phyloP scores from a whole-genome alignment of 768 basidiomycete genomes.

The Auriscalpium microsporum region DNA sequence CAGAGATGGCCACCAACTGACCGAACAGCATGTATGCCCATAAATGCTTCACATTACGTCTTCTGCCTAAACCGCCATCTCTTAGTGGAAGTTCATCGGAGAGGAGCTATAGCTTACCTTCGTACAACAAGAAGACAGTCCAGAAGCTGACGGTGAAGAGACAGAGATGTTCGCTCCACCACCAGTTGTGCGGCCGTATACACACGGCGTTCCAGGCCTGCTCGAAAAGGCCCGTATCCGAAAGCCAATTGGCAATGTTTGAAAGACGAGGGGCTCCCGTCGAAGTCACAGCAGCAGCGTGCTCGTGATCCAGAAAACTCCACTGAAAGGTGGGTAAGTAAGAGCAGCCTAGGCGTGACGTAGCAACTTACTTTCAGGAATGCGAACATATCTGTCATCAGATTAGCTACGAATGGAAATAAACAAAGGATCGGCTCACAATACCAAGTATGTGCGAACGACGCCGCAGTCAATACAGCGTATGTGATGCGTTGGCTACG shows the following conservation, averaged over 20 bases:
- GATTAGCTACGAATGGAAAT: background rate
- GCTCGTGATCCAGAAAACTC: slow-evolving; percentile 45
- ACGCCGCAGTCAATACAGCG: slow-evolving; percentile 25
- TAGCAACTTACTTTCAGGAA: slow-evolving; percentile 31
- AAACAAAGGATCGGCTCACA: slow-evolving; percentile 27
- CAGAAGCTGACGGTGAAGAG: slow-evolving; percentile 50
- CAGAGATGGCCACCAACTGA: slow-evolving; percentile 62
- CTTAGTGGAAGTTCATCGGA: background rate
- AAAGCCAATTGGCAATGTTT: slow-evolving; percentile 46
- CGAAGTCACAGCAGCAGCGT: background rate
- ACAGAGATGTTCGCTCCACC: slow-evolving; percentile 64
- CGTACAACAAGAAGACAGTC: slow-evolving; percentile 40
- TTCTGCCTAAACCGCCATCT: slow-evolving; percentile 22
- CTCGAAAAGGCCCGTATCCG: slow-evolving; percentile 48
- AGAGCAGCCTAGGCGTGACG: background rate
- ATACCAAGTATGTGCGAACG: slow-evolving; percentile 41
- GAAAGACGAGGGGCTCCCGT: slow-evolving; percentile 11
- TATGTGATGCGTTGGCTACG: slow-evolving; percentile 16
- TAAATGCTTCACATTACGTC: slow-evolving; percentile 35
- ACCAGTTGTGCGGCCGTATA: slow-evolving; percentile 44
- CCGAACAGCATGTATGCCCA: slow-evolving; percentile 71
- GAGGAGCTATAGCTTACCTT: slow-evolving; percentile 33
- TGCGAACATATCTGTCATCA: slow-evolving; percentile 34
- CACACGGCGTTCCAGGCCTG: slow-evolving; percentile 41
- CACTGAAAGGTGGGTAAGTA: slow-evolving; percentile 28